Evolutionary conservation across 202 grass and related monocot genomes (phyloP).

Genomic region (Schoenoplectus tabernaemontani): DNA sequence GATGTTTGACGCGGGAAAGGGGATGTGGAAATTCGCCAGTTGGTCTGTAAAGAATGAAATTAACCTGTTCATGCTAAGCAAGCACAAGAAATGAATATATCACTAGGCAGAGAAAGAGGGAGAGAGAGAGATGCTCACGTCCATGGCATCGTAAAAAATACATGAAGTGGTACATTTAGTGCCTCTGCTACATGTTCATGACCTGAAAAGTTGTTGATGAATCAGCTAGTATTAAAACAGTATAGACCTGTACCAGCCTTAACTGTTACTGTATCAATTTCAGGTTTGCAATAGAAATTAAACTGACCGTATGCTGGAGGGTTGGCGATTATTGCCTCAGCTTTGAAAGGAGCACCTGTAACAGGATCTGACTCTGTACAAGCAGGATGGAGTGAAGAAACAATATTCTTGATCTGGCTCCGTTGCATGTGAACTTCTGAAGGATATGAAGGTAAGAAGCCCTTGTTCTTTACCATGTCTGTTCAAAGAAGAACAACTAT

Average conservation of each 20-base stretch:
- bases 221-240: neutral
- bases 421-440: conserved; percentile 39
- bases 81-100: neutral
- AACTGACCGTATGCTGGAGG: conserved; percentile 44
- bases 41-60: conserved; percentile 20
- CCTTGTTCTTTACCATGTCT: conserved; percentile 54
- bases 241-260: neutral
- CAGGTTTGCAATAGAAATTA: conserved; percentile 8
- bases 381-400: conserved; percentile 32
- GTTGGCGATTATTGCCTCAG: conserved; percentile 42
- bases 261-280: neutral
- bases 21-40: conserved; percentile 45
- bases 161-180: conserved; percentile 37
- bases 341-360: conserved; percentile 33
- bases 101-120: neutral
- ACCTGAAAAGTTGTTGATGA: conserved; percentile 23
- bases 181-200: conserved; percentile 45
- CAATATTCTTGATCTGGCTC: conserved; percentile 40
- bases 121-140: conserved; percentile 21
- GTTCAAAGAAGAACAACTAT: conserved; percentile 15
- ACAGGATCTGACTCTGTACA: conserved; percentile 38
- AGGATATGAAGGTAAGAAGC: conserved; percentile 43
- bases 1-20: conserved; percentile 39
- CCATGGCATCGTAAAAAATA: conserved; percentile 57
- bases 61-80: neutral